phyloP scores from a whole-genome alignment of 768 basidiomycete species.

The Solioccasus polychromus region DNA sequence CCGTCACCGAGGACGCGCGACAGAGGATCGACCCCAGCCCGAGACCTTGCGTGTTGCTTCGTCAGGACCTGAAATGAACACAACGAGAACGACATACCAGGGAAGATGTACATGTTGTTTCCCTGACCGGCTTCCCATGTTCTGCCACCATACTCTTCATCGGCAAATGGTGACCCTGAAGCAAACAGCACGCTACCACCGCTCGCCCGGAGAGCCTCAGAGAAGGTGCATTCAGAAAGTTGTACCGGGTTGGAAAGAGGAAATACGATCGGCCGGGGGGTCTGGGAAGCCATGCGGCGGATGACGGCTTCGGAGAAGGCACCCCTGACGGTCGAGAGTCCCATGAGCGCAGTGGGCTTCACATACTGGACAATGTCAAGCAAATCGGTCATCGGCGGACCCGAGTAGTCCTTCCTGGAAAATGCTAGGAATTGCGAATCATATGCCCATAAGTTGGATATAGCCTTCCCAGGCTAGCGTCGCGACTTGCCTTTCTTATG shows the following conservation, averaged over 20 bases:
- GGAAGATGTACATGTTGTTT: slow-evolving; percentile 92
- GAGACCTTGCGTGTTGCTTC: slow-evolving; percentile 11
- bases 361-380: slow-evolving; percentile 77
- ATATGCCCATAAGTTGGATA: neutral
- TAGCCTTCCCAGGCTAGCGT: neutral
- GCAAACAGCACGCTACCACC: slow-evolving; percentile 81
- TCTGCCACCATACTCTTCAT: slow-evolving; percentile 52
- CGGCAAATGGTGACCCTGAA: slow-evolving; percentile 82
- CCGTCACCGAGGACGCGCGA: slow-evolving; percentile 67
- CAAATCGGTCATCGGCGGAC: slow-evolving; percentile 71
- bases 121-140: slow-evolving; percentile 81
- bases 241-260: slow-evolving; percentile 86
- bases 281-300: slow-evolving; percentile 72
- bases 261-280: slow-evolving; percentile 86
- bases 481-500: slow-evolving; percentile 72
- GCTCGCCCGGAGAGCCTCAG: slow-evolving; percentile 70
- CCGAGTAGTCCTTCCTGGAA: slow-evolving; percentile 75
- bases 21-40: slow-evolving; percentile 79
- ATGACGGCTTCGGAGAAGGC: slow-evolving; percentile 76
- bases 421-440: slow-evolving; percentile 53
- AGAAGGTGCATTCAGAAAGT: slow-evolving; percentile 79
- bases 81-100: slow-evolving; percentile 37
- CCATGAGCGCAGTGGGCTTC: slow-evolving; percentile 85
- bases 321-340: slow-evolving; percentile 83
- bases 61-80: neutral